A percentile compares a stretch with the other conserved stretches of the same genome.
phyloP scores from a whole-genome alignment of 2,329 filamentous ascomycete species.

The Hypoxylon sp. region DNA sequence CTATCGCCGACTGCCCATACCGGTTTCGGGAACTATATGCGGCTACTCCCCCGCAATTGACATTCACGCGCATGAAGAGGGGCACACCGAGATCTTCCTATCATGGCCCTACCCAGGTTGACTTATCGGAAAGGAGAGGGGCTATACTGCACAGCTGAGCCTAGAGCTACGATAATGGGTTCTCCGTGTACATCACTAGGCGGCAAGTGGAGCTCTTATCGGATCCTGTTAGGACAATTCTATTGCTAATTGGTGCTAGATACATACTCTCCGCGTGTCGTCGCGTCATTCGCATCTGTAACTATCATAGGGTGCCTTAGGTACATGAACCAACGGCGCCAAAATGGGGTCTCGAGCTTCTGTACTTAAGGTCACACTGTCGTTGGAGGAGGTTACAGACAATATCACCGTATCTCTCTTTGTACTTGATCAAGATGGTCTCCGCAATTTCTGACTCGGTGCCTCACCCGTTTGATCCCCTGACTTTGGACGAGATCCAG shows the following conservation, averaged over 20 bases:
- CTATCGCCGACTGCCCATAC: conserved; percentile 36
- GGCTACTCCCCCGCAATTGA: conserved; percentile 47
- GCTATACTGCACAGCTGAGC: conserved; percentile 32
- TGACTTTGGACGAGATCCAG: conserved; percentile 79
- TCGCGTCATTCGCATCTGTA: conserved; percentile 31
- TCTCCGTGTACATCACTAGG: conserved; percentile 25
- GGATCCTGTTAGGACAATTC: conserved; percentile 42
- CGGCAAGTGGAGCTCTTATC: conserved; percentile 44
- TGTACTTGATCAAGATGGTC: conserved; percentile 41
- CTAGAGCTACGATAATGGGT: conserved; percentile 34
- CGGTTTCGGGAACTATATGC: conserved; percentile 50
- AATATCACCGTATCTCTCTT: conserved; percentile 7
- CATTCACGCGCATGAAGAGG: conserved; percentile 39
- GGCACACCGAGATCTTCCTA: conserved; percentile 42
- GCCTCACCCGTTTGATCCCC: conserved; percentile 82
- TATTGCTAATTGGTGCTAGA: conserved; percentile 43
- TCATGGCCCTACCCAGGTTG: conserved; percentile 26
- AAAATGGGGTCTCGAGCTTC: conserved; percentile 13
- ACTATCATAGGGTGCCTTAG: conserved; percentile 26
- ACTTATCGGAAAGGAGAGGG: conserved; percentile 44
- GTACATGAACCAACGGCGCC: conserved; percentile 10
- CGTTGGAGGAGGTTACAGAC: background rate
- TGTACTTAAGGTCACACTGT: conserved; percentile 27
- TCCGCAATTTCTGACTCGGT: conserved; percentile 37
- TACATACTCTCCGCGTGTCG: conserved; percentile 26